Conservation (phyloP, 2,329 filamentous ascomycete species). For the Aspergillus texensis region DNA sequence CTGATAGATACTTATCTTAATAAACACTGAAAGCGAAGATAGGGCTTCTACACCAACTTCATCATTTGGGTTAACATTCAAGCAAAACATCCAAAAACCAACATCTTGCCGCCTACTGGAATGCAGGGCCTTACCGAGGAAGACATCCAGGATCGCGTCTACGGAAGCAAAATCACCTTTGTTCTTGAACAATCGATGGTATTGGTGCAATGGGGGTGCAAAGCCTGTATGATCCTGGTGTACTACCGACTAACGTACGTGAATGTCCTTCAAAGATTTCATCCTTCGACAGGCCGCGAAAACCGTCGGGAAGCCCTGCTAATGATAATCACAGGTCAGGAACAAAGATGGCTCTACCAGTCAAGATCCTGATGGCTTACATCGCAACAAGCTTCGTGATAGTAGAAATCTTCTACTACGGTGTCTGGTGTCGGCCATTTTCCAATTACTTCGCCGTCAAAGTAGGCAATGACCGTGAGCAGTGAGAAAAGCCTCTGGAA, state of each 20-base stretch:
- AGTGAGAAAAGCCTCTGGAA: neutral
- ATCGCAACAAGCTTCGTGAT: neutral
- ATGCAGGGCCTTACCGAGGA: neutral
- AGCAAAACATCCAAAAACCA: neutral
- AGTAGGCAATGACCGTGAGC: neutral
- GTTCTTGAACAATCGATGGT: neutral
- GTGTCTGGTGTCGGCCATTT: neutral
- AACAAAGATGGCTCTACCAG: neutral
- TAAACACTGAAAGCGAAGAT: neutral
- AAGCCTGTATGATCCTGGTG: neutral
- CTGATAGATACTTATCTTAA: neutral
- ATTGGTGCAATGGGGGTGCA: neutral
- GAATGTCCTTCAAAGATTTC: neutral
- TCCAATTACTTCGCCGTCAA: neutral
- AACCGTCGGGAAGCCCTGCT: neutral
- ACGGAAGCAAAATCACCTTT: neutral
- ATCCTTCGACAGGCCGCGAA: rapidly evolving
- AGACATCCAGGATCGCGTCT: neutral
- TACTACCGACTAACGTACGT: neutral
- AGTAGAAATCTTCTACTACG: neutral
- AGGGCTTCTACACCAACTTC: neutral
- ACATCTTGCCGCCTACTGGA: neutral
- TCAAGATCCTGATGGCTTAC: neutral
- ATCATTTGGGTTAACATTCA: neutral
- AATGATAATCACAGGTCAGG: neutral